Evolutionary conservation across 139 green algal genomes (phyloP), one percentile per base, ranked within the genome.

Genomic region (Spirogloea muscicola): DNA sequence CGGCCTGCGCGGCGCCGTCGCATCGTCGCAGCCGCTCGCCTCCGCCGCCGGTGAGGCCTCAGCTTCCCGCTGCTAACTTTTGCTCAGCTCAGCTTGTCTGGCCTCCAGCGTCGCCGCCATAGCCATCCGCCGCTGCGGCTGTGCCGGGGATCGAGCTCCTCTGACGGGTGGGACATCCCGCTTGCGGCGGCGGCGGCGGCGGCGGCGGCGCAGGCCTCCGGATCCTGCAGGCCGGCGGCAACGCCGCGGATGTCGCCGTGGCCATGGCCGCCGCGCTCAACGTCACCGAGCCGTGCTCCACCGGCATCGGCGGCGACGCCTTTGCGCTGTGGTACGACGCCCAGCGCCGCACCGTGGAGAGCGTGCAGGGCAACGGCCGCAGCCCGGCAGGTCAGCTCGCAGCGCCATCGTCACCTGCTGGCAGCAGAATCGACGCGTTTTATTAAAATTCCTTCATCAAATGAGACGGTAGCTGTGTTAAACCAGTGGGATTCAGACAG

Each of bases 161-260:
- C n/a, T n/a, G n/a, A n/a, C n/a, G n/a, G n/a, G n/a, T n/a, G n/a
- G n/a, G n/a, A n/a, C n/a, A n/a, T n/a, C n/a, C n/a, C n/a, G n/a
- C n/a, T n/a, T n/a, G n/a, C n/a, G n/a, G n/a, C n/a, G n/a, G 7
- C 9, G 37, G 5, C 37, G n/a, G n/a, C n/a, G n/a, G n/a, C n/a
- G n/a, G n/a, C n/a, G 72, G 79, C 21, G 83, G 89, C 58, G 88
- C 87, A 13, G 77, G 84, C 6, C 70, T 92, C 46, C 48, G 84
- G 0, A 87, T 91, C 13, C 80, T 92, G 51, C 88, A 87, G 36
- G 18, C 77, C 38, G 88, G 88, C 21, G 88, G 88, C 41, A 91
- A 86, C 49, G 88, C 88, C n/a, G 87, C 87, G n/a, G 88, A 92
- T 74, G 88, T 87, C 25, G 86, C 85, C 10, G 85, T 92, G 21